Evolutionary conservation across 2,329 filamentous ascomycete species (phyloP), one percentile per base, ranked within the genome.

Genomic region (Daldinia sp.): DNA sequence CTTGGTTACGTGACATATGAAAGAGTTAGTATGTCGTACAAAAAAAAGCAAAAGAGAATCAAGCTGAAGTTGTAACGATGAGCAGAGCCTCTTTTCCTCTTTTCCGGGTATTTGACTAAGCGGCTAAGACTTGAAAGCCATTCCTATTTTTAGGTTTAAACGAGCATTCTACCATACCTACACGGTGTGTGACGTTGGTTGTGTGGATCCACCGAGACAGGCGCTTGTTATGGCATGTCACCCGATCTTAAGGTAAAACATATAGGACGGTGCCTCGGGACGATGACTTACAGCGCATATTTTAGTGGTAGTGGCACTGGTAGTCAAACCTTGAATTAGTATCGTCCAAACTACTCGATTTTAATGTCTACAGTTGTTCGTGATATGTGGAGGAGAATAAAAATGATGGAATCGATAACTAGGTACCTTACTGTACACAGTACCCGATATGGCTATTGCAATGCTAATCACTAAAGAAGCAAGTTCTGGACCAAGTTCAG

Each of bases 361-460:
- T 9, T 35, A 35, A 4, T 10, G 10, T 35, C 7, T 35, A 35
- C 26, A 51, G 26, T 51, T 33, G 13, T 48, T 10, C 9, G 7
- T 12, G 26, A 7, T 48, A 48, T 48, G 44, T 26, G 13, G 44
- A 26, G 20, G 7, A 50, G 7, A 30, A n/a, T 12, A 50, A 42
- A 15, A 50, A 48, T 48, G 26, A 50, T 50, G 46, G 26, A 23
- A 50, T 50, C 9, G 46, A 50, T 50, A 50, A 6, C 46, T 41
- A 30, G 37, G 37, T 50, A 55, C 30, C 44, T 33, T 33, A 44
- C 13, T 59, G 44, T 39, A 28, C 58, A 44, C 13, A 59, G 53
- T 39, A 28, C 58, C 57, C 23, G 55, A 69, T 69, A 63, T 63
- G 63, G 67, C 56, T 66, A 63, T 58, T 59, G 39, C 57, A 67